Percentiles rank a stretch among this genome's conserved stretches.
phyloP scores from a whole-genome alignment of 768 basidiomycete genomes.

The Epithele typhae region DNA sequence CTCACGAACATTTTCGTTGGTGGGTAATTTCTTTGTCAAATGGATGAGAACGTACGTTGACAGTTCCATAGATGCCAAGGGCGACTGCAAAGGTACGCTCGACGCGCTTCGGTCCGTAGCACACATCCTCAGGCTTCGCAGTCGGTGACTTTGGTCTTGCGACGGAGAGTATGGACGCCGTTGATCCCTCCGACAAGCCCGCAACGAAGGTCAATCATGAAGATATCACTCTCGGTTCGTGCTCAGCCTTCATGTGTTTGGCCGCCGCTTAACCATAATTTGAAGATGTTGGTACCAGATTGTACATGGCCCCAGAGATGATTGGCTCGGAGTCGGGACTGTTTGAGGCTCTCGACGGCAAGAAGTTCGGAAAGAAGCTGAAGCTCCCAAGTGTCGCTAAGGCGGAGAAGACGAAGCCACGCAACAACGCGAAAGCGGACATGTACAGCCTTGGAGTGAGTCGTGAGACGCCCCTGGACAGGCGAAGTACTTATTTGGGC shows the following conservation, averaged over 20 bases:
- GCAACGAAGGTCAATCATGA: slow-evolving; percentile 42
- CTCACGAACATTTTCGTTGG: slow-evolving; percentile 77
- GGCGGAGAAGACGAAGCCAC: slow-evolving; percentile 41
- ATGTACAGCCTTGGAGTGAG: slow-evolving; percentile 91
- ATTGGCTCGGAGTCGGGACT: slow-evolving; percentile 40
- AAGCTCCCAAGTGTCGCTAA: no score
- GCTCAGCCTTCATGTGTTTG: no score
- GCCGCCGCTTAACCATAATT: background rate
- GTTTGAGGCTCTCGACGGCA: background rate
- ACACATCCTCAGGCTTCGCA: slow-evolving; percentile 22
- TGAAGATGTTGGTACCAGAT: slow-evolving; percentile 80
- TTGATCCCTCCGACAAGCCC: slow-evolving; percentile 67
- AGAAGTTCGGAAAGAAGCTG: background rate
- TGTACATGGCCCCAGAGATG: slow-evolving; percentile 94
- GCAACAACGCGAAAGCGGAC: slow-evolving; percentile 85
- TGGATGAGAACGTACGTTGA: background rate
- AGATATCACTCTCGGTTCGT: slow-evolving; percentile 72
- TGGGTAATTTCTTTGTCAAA: slow-evolving; percentile 29
- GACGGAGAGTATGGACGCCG: slow-evolving; percentile 73
- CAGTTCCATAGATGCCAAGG: slow-evolving; percentile 63
- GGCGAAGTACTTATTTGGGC: background rate
- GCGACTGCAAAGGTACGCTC: slow-evolving; percentile 77
- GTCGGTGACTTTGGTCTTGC: slow-evolving; percentile 94
- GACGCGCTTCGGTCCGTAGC: no score
- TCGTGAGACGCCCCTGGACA: slow-evolving; percentile 3